phyloP scores from a whole-genome alignment of 257 asterid genomes.

The Solanum bukasovii region DNA sequence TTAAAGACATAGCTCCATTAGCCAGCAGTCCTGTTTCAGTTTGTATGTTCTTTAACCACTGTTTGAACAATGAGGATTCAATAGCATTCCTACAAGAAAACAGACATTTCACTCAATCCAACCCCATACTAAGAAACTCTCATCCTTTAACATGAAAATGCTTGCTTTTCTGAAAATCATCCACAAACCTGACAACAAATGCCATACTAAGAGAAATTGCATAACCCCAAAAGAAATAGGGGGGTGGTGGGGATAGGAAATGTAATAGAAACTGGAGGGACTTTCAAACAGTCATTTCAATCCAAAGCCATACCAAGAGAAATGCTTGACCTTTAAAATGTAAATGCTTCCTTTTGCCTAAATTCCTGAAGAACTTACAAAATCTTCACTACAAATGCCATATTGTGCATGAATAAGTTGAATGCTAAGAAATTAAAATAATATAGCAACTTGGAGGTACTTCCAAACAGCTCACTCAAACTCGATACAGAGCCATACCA shows the following conservation, averaged over 20 bases:
- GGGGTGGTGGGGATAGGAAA: background rate
- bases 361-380: background rate
- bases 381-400: background rate
- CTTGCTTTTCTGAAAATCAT: background rate
- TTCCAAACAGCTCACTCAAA: background rate
- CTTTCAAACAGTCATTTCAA: background rate
- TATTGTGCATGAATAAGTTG: background rate
- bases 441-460: background rate
- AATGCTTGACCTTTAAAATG: background rate
- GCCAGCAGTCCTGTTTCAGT: constrained; percentile 56
- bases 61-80: constrained; percentile 64
- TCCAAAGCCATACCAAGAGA: background rate
- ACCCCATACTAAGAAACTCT: background rate
- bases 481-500: background rate
- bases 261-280: background rate
- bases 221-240: background rate
- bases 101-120: background rate
- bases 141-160: background rate
- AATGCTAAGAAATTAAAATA: background rate
- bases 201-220: background rate
- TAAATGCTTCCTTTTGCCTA: background rate
- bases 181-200: background rate
- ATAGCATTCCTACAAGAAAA: constrained; percentile 68
- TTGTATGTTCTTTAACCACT: constrained; percentile 74
- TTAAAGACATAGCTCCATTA: constrained; percentile 55